Conservation (phyloP, 129 eudicot genomes). For the Flaveria trinervia region DNA sequence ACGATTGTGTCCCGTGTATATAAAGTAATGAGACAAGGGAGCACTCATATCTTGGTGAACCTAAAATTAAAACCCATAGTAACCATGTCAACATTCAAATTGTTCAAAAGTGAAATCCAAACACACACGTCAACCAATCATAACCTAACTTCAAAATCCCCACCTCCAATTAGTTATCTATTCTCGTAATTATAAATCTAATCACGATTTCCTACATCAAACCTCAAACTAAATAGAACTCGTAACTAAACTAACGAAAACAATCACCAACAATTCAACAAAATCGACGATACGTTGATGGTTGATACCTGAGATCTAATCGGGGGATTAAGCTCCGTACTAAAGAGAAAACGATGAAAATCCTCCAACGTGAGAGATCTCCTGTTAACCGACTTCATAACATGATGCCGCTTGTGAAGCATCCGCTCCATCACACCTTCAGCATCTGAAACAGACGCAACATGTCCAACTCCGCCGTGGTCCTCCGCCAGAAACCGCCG, state of each 20-base stretch:
- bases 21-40: slow-evolving; percentile 71
- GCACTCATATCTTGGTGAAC: slow-evolving; percentile 70
- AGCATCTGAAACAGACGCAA: slow-evolving; percentile 38
- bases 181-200: no score
- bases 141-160: no score
- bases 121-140: neutral
- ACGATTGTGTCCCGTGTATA: slow-evolving; percentile 78
- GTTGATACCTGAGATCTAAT: slow-evolving; percentile 46
- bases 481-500: slow-evolving; percentile 52
- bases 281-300: neutral
- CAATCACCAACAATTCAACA: neutral
- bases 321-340: slow-evolving; percentile 66
- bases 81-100: slow-evolving; percentile 3
- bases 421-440: slow-evolving; percentile 53
- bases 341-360: slow-evolving; percentile 63
- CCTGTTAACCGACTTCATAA: slow-evolving; percentile 43
- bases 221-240: neutral
- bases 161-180: neutral
- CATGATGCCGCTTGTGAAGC: slow-evolving; percentile 48
- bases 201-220: neutral
- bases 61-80: slow-evolving; percentile 36
- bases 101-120: neutral
- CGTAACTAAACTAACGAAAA: neutral
- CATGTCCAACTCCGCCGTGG: slow-evolving; percentile 6
- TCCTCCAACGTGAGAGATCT: slow-evolving; percentile 61